Percentiles rank a stretch among this genome's conserved stretches.
Conservation (phyloP, 1,139 yeast genomes). For the Taphrina populina region DNA sequence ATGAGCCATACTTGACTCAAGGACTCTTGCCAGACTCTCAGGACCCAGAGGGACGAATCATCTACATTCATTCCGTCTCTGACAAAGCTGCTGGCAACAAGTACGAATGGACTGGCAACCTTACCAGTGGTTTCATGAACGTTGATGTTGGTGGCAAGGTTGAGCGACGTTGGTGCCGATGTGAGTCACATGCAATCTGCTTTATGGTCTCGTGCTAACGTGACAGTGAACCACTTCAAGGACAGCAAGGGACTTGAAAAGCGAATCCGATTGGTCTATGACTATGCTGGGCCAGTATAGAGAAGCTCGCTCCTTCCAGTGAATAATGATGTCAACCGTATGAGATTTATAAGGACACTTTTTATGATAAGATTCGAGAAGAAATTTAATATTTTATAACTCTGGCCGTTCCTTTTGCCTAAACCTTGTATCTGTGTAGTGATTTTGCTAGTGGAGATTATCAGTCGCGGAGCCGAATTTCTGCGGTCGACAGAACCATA, state of each 20-base stretch:
- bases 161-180: slow-evolving; percentile 25
- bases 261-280: slow-evolving; percentile 23
- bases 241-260: slow-evolving; percentile 19
- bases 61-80: slow-evolving; percentile 20
- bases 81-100: slow-evolving; percentile 27
- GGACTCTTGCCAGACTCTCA: slow-evolving; percentile 10
- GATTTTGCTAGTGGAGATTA: too few relatives aligned
- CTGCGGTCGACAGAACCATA: too few relatives aligned
- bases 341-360: too few relatives aligned
- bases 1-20: slow-evolving; percentile 17
- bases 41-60: slow-evolving; percentile 14
- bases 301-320: neutral
- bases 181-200: neutral
- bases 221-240: slow-evolving; percentile 19
- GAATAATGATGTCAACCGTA: neutral
- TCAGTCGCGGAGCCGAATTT: too few relatives aligned
- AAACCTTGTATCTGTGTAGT: too few relatives aligned
- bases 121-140: slow-evolving; percentile 23
- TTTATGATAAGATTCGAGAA: too few relatives aligned
- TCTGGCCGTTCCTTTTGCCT: too few relatives aligned
- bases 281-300: slow-evolving; percentile 17
- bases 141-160: slow-evolving; percentile 24
- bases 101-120: slow-evolving; percentile 18
- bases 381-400: too few relatives aligned
- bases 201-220: neutral